These are phyloP conservation scores for Taphrina confusa DNA, from an alignment of 1,139 yeast genomes.

Conservation along the genomic window DNA sequence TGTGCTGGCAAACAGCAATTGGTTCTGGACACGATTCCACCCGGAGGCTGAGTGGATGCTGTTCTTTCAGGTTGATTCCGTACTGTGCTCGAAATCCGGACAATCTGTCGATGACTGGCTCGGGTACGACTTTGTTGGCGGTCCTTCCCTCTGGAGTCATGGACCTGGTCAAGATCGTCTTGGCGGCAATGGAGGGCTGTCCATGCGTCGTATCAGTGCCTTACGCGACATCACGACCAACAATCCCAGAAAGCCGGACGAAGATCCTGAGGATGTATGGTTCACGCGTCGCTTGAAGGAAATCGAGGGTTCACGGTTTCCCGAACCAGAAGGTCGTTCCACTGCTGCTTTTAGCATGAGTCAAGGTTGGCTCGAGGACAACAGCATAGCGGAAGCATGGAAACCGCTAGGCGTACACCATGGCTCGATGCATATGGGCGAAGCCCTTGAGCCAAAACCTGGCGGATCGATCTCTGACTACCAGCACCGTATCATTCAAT, in stretches of 20 bases:
- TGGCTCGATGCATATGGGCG: conserved; percentile 22
- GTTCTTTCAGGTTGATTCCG: conserved; percentile 26
- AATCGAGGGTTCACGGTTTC: conserved; percentile 17
- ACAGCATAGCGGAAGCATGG: neutral
- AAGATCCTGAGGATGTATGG: conserved; percentile 29
- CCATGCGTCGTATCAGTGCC: conserved; percentile 25
- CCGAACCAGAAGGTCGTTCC: conserved; percentile 15
- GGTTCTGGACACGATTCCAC: conserved; percentile 30
- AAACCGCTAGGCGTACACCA: conserved; percentile 29
- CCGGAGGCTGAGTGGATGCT: conserved; percentile 31
- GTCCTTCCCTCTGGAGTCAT: conserved; percentile 25
- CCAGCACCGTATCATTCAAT: conserved; percentile 11
- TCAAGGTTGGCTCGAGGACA: conserved; percentile 21
- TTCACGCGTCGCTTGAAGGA: conserved; percentile 16
- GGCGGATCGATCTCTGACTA: neutral
- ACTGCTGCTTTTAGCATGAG: conserved; percentile 14
- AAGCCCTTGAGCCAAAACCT: neutral
- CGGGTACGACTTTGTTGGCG: conserved; percentile 30
- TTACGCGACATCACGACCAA: conserved; percentile 4
- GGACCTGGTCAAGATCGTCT: conserved; percentile 6
- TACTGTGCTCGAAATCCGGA: conserved; percentile 19
- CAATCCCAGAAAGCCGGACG: neutral
- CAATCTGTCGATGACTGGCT: conserved; percentile 29
- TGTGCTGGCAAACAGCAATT: conserved; percentile 9
- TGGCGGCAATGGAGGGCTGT: conserved; percentile 30